Base-by-base conservation (phyloP, 345 rosid species). In the Boechera divaricarpa region DNA sequence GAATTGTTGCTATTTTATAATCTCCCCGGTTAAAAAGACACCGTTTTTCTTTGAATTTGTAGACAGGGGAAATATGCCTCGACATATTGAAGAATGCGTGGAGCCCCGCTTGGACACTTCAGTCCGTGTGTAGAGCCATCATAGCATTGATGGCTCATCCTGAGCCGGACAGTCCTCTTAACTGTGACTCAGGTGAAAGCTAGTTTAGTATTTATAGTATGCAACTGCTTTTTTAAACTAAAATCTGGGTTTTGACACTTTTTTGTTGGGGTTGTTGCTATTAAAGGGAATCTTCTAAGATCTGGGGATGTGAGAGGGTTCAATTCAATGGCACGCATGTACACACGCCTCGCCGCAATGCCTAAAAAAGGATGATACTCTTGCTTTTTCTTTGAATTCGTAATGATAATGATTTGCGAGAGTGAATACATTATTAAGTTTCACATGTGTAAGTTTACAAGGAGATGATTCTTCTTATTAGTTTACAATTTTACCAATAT, bases 41-140 rank as follows among this genome's bases (percentile, higher is more conserved):
- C 35, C 5, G 28, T 2, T 44, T 10, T 47, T 44, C 28, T 48
- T 38, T 54, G 15, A 6, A 10, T 11, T 36, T 80, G 63, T 86
- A 95, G 96, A 95, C 99, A 0, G 97, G 99, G 38, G 99, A 95
- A 80, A 92, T 95, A 81, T 95, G 98, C 74, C 91, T 95, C 54
- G 99, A 95, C 76, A 92, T 95, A 76, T 86, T 95, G 92, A 96
- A 96, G 88, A 96, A 90, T 76, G 98, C 99, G 29, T 96, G 98
- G 99, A 95, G 97, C 74, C 98, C 99, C 1, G 98, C 99, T n/a
- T 95, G 99, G 98, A 95, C 98, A 4, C 93, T 92, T 69, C 97
- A 95, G 81, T 95, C 97, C 44, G 99, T 96, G 64, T 96, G 98
- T 82, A 90, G 95, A 82, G 99, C 98, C 18, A 91, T 95, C 80